A percentile compares a stretch with the other conserved stretches of the same genome.
Conservation (phyloP, 1,284 basidiomycete species). For the Cutaneotrichosporon mucoides region DNA sequence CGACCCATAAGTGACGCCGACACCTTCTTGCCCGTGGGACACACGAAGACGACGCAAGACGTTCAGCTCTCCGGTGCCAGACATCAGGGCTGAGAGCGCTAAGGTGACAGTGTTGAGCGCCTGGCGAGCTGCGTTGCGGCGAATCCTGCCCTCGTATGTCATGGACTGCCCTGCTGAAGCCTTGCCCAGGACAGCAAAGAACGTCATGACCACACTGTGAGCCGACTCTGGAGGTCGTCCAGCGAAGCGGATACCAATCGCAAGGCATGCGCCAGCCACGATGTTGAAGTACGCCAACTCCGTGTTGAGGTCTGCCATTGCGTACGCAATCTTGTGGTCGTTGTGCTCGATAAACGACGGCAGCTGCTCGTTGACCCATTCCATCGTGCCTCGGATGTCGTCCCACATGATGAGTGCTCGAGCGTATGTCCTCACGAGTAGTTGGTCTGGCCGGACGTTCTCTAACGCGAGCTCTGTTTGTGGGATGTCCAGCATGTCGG, state of each 20-base stretch:
- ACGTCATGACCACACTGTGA: constrained; percentile 71
- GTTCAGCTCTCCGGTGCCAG: constrained; percentile 90
- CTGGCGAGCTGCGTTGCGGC: constrained; percentile 79
- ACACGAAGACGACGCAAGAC: constrained; percentile 82
- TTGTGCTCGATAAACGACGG: constrained; percentile 65
- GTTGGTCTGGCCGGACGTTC: constrained; percentile 78
- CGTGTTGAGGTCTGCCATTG: constrained; percentile 60
- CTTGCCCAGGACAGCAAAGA: constrained; percentile 66
- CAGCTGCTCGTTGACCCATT: constrained; percentile 74
- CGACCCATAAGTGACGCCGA: constrained; percentile 75
- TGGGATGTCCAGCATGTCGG: constrained; percentile 77
- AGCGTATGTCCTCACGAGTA: constrained; percentile 75
- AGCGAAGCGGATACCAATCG: constrained; percentile 85
- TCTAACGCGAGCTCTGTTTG: constrained; percentile 73
- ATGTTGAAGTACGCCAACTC: constrained; percentile 87
- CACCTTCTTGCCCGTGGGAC: constrained; percentile 82
- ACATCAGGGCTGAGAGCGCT: constrained; percentile 85
- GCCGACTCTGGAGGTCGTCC: constrained; percentile 85
- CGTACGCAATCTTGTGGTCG: constrained; percentile 48
- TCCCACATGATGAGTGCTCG: constrained; percentile 86
- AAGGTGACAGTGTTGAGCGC: constrained; percentile 83
- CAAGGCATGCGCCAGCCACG: constrained; percentile 84
- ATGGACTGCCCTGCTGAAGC: constrained; percentile 58
- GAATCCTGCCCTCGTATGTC: constrained; percentile 77
- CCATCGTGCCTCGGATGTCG: constrained; percentile 62